phyloP scores from a whole-genome alignment of 2,329 filamentous ascomycete species.

The Penicillium sp. region DNA sequence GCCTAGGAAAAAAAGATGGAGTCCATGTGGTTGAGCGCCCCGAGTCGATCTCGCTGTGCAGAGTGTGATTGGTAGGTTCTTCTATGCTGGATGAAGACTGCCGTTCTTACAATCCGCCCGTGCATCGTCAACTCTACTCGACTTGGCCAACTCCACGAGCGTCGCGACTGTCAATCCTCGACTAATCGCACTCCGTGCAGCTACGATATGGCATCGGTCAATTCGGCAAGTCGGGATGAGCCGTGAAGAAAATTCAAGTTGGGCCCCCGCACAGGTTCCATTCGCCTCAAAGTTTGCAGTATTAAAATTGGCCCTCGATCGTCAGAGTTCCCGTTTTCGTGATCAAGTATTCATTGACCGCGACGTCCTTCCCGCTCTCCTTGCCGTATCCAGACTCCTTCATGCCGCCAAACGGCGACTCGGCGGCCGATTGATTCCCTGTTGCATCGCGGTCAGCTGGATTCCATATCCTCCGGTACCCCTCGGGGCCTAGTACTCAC shows the following conservation, averaged over 20 bases:
- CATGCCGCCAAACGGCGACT: conserved; percentile 65
- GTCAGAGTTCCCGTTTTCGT: conserved; percentile 66
- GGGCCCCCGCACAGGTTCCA: background rate
- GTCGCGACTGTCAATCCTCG: too few relatives aligned
- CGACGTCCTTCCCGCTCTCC: conserved; percentile 65
- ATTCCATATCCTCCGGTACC: background rate
- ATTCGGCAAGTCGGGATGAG: conserved; percentile 1
- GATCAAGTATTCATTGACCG: conserved; percentile 60
- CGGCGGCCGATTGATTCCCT: conserved; percentile 63
- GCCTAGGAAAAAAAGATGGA: too few relatives aligned
- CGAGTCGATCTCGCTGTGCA: too few relatives aligned
- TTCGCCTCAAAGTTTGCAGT: background rate
- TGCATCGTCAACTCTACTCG: conserved; percentile 18
- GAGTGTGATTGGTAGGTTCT: too few relatives aligned
- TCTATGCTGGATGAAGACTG: too few relatives aligned
- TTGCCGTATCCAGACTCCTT: conserved; percentile 68
- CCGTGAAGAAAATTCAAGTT: background rate
- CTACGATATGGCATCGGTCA: too few relatives aligned
- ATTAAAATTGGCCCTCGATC: conserved; percentile 54
- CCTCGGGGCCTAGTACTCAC: conserved; percentile 32
- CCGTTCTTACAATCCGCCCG: background rate
- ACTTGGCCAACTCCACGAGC: conserved; percentile 24
- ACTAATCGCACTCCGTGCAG: too few relatives aligned
- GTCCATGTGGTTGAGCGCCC: too few relatives aligned
- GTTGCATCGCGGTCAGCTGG: conserved; percentile 2